Evolutionary conservation across 2,329 filamentous ascomycete species (phyloP), one percentile per base, ranked within the genome.

Genomic region (Hymenoscyphus fraxineus): DNA sequence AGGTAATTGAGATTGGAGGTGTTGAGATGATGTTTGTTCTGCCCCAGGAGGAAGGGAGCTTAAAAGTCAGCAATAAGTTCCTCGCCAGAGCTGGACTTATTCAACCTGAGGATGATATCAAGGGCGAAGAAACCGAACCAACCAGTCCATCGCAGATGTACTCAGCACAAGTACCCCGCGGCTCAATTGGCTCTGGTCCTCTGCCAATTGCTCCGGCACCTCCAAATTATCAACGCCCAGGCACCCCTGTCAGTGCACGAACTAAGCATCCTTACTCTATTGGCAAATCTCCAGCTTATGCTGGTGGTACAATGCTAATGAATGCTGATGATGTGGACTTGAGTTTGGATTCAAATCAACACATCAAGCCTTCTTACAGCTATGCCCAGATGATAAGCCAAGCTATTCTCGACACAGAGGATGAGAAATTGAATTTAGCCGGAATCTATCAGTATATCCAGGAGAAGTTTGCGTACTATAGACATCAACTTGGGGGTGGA

Each of bases 1-100:
- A 94, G 75, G 92, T 98, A 55, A 88, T 99, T 64, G 93, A 97
- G 74, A 91, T 98, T 73, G 90, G 90, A 71, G 91, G 91, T 61
- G 91, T 95, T 0, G 94, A 99, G 80, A 99, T 99, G 95, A 94
- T 98, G 82, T 99, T 99, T 77, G 92, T 97, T 58, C 85, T 96
- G n/a, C 94, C 95, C 0, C 87, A 86, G 31, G 88, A 91, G 69
- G 82, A 86, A 57, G 81, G 80, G 63, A 85, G 86, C 31, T 82
- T 93, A 32, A 82, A 85, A 58, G 88, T 96, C 66, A 85, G 90
- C 73, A 83, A 83, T 27, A 85, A 80, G 72, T 93, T 90, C 73
- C 83, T 91, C 16, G 85, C 90, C 70, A 87, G 90, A 57, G 88
- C 89, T 39, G 83, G 86, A 32, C 79, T 88, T 39, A 76, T 78